These are phyloP conservation scores for Leucosporidium creatinivorum DNA, from an alignment of 768 basidiomycete species.

Conservation along the genomic window DNA sequence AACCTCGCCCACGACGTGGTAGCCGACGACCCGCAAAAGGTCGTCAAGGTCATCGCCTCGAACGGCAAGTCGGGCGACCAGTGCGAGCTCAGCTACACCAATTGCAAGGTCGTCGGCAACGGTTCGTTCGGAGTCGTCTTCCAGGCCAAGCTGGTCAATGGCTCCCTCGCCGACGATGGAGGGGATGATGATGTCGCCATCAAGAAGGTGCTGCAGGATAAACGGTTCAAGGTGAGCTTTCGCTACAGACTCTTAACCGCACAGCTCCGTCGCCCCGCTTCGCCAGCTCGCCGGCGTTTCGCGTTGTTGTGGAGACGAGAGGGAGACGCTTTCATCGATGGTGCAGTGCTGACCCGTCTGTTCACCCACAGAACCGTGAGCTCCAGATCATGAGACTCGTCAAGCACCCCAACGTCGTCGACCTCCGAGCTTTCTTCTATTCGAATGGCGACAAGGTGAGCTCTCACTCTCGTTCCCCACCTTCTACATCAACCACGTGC, in stretches of 20 bases:
- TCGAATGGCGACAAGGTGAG: slow-evolving; percentile 97
- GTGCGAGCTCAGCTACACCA: slow-evolving; percentile 72
- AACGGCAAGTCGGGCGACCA: slow-evolving; percentile 89
- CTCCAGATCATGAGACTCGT: slow-evolving; percentile 33
- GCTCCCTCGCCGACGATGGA: slow-evolving; percentile 42
- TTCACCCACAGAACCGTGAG: slow-evolving; percentile 24
- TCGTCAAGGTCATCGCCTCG: slow-evolving; percentile 89
- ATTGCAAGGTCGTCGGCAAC: slow-evolving; percentile 97
- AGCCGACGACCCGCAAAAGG: slow-evolving; percentile 85
- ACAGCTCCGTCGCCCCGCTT: not conserved
- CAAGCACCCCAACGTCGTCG: slow-evolving; percentile 67
- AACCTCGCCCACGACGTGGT: slow-evolving; percentile 14
- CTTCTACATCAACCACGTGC: slow-evolving; percentile 16
- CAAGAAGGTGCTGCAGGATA: slow-evolving; percentile 99
- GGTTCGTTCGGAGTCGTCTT: slow-evolving; percentile 99
- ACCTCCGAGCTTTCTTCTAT: slow-evolving; percentile 96
- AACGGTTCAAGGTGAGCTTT: slow-evolving; percentile 88
- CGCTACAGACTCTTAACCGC: not conserved
- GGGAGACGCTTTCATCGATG: too few relatives aligned
- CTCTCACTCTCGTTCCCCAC: slow-evolving; percentile 1
- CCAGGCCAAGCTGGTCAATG: slow-evolving; percentile 75
- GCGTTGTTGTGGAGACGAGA: not conserved
- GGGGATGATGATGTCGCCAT: slow-evolving; percentile 85
- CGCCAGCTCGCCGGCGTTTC: not conserved
- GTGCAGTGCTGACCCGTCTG: not conserved